These are phyloP conservation scores for Candida railenensis DNA, from an alignment of 805 yeast species.

Conservation along the genomic window DNA sequence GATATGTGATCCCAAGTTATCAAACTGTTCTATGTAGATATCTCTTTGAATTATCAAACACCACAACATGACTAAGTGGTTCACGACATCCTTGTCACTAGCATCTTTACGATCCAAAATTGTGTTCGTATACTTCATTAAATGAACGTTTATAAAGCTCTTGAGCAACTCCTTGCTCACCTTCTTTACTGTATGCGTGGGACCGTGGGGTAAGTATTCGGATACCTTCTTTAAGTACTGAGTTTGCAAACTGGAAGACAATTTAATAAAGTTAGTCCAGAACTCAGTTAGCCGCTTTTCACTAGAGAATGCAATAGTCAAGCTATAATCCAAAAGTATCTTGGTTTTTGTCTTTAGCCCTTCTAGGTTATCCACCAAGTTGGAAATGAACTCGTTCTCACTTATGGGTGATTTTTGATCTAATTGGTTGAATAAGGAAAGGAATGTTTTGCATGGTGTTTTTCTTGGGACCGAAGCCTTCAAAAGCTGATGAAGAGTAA, in stretches of 20 bases:
- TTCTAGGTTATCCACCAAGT: constrained; percentile 20
- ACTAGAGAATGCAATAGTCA: constrained; percentile 15
- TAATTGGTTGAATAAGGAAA: constrained; percentile 27
- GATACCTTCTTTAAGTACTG: constrained; percentile 3
- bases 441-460: constrained; percentile 23
- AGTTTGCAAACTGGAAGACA: neutral
- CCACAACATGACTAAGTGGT: constrained; percentile 2
- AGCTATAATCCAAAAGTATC: constrained; percentile 15
- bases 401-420: constrained; percentile 17
- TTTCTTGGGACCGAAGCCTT: constrained; percentile 17
- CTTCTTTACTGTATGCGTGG: neutral
- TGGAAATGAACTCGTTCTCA: constrained; percentile 24
- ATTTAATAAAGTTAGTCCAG: constrained; percentile 19
- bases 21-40: neutral
- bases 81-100: neutral
- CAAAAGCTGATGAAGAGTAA: constrained; percentile 18
- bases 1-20: neutral
- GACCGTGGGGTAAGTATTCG: neutral
- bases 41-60: neutral
- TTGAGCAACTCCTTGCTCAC: neutral
- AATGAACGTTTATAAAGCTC: constrained; percentile 1
- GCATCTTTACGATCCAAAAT: neutral
- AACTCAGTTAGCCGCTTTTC: constrained; percentile 17
- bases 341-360: constrained; percentile 6
- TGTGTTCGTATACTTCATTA: neutral